Evolutionary conservation across 2,329 filamentous ascomycete species (phyloP).

Genomic region (Pyrenophora graminea): DNA sequence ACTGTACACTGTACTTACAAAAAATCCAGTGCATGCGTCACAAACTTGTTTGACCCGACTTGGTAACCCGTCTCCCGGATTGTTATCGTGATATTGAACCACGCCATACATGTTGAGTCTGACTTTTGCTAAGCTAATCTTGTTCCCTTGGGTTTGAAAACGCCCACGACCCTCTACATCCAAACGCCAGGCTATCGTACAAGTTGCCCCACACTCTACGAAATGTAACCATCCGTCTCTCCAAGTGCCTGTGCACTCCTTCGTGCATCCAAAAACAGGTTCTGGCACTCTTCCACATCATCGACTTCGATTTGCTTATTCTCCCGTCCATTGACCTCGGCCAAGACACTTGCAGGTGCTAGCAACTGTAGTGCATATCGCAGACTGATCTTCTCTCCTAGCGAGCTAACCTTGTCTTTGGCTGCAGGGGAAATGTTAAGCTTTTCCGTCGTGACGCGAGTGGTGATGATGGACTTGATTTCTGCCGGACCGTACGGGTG

Average conservation of each 20-base stretch:
- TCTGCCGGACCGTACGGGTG: conserved; percentile 85
- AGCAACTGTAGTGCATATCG: conserved; percentile 92
- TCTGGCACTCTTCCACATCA: conserved; percentile 59
- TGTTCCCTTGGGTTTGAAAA: conserved; percentile 9
- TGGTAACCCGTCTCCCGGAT: not conserved
- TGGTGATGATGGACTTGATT: conserved; percentile 88
- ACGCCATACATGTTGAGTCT: conserved; percentile 8
- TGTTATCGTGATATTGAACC: conserved; percentile 8
- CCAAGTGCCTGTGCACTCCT: conserved; percentile 50
- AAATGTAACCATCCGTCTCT: conserved; percentile 40
- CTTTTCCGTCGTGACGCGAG: conserved; percentile 80
- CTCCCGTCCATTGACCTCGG: conserved; percentile 65
- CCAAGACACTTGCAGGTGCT: conserved; percentile 86
- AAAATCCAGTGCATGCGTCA: not conserved
- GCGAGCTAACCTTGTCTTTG: conserved; percentile 81
- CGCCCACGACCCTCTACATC: conserved; percentile 11
- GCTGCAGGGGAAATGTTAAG: conserved; percentile 80
- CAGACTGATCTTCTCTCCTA: conserved; percentile 87
- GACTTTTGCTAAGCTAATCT: conserved; percentile 9
- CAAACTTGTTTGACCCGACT: not conserved
- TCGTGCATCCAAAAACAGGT: conserved; percentile 54
- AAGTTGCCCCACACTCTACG: conserved; percentile 22
- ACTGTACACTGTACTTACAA: not conserved
- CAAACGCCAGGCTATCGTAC: conserved; percentile 22
- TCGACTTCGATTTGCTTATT: conserved; percentile 55